A percentile compares a stretch with the other conserved stretches of the same genome.
Evolutionary conservation across 1,284 basidiomycete genomes (phyloP).

Genomic region (Pseudozyma sp.): DNA sequence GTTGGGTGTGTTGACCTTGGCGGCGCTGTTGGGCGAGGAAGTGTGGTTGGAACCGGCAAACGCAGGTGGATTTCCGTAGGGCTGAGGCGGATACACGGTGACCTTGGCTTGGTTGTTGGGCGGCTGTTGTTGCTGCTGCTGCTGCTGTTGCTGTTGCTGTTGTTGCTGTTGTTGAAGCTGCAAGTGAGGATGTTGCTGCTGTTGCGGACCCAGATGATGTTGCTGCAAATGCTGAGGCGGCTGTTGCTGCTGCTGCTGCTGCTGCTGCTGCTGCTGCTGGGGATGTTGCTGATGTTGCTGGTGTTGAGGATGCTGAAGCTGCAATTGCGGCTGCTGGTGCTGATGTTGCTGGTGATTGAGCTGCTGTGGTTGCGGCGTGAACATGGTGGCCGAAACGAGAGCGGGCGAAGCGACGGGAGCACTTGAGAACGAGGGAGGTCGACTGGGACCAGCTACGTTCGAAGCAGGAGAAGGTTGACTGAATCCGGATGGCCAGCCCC

Average conservation of each 20-base stretch:
- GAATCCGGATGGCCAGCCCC: slow-evolving; percentile 55
- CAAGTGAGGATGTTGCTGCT: slow-evolving; percentile 18
- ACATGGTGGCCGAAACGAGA: slow-evolving; percentile 33
- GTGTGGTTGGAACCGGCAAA: slow-evolving; percentile 38
- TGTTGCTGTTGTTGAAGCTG: slow-evolving; percentile 36
- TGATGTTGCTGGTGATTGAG: slow-evolving; percentile 37
- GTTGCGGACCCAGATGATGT: slow-evolving; percentile 17
- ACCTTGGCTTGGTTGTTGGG: slow-evolving; percentile 24
- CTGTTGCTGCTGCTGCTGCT: slow-evolving; percentile 18
- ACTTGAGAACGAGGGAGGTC: slow-evolving; percentile 17
- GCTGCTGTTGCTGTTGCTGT: slow-evolving; percentile 17
- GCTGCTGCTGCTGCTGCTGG: slow-evolving; percentile 21
- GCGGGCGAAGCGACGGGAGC: slow-evolving; percentile 33
- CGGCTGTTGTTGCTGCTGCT: slow-evolving; percentile 23
- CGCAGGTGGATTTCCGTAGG: slow-evolving; percentile 45
- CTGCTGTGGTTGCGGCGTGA: slow-evolving; percentile 33
- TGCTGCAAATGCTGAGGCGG: slow-evolving; percentile 29
- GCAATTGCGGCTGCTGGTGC: slow-evolving; percentile 31
- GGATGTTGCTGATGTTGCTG: slow-evolving; percentile 22
- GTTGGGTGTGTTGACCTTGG: slow-evolving; percentile 44
- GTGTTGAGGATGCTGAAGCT: slow-evolving; percentile 24
- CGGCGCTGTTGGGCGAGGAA: slow-evolving; percentile 42
- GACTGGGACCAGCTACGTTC: slow-evolving; percentile 28
- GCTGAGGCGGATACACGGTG: slow-evolving; percentile 54
- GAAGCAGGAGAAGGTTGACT: slow-evolving; percentile 37